Evolutionary conservation across 2,329 filamentous ascomycete species (phyloP).

Genomic region (Daldinia sp.): DNA sequence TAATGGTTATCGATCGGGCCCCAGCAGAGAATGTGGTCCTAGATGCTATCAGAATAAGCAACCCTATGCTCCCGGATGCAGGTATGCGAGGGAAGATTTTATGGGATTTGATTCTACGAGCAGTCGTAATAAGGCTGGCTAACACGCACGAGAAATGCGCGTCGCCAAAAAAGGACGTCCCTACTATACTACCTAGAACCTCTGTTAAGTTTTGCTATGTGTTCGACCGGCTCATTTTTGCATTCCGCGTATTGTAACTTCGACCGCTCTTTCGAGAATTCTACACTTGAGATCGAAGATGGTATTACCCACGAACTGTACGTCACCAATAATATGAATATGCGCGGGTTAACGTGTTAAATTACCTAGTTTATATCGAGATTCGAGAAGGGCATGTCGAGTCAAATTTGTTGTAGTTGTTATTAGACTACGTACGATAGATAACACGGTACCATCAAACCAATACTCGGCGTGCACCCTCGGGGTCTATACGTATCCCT

Average conservation of each 20-base stretch:
- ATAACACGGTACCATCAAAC: slow-evolving; percentile 9
- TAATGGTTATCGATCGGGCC: slow-evolving; percentile 9
- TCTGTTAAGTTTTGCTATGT: neutral
- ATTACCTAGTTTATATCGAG: slow-evolving; percentile 5
- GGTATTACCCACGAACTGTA: neutral
- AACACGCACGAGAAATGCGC: neutral
- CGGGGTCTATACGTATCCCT: neutral
- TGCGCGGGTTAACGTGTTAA: neutral
- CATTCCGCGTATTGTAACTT: neutral
- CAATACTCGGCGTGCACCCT: slow-evolving; percentile 6
- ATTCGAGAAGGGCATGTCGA: neutral
- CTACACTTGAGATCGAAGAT: slow-evolving; percentile 6
- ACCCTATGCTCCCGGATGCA: slow-evolving; percentile 11
- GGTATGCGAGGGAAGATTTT: slow-evolving; percentile 6
- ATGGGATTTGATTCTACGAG: neutral
- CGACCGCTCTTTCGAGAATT: slow-evolving; percentile 4
- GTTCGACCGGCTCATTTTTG: neutral
- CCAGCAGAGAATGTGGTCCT: slow-evolving; percentile 12
- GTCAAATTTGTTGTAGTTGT: neutral
- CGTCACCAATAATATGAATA: neutral
- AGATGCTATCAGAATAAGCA: slow-evolving; percentile 5
- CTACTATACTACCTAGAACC: neutral
- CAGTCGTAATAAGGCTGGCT: slow-evolving; percentile 5
- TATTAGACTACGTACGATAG: slow-evolving; percentile 2
- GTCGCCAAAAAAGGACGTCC: slow-evolving; percentile 8